These are phyloP conservation scores for Fonsecaea multimorphosa DNA, from an alignment of 2,329 filamentous ascomycete species.

Conservation along the genomic window DNA sequence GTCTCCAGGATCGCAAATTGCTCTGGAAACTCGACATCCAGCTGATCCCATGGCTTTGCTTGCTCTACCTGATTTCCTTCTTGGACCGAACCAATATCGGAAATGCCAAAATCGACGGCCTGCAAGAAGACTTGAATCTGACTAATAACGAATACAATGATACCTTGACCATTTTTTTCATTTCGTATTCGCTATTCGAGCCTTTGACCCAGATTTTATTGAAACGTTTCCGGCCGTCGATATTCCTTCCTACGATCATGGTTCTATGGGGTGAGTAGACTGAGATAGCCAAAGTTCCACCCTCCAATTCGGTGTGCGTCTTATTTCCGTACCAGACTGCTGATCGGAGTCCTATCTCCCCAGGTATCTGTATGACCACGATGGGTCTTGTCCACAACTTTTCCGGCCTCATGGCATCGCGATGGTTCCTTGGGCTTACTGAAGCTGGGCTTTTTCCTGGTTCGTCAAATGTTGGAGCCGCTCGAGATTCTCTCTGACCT, in stretches of 20 bases:
- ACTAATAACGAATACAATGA: conserved; percentile 72
- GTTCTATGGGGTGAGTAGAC: conserved; percentile 52
- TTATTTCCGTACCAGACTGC: neutral
- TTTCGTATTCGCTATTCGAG: conserved; percentile 82
- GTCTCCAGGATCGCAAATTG: conserved; percentile 50
- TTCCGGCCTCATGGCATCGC: conserved; percentile 54
- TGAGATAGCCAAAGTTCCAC: neutral
- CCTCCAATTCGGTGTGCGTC: neutral
- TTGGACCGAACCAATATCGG: conserved; percentile 71
- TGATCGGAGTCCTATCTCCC: neutral
- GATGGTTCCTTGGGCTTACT: conserved; percentile 53
- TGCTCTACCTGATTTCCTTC: conserved; percentile 52
- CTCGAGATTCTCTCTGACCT: conserved; percentile 1
- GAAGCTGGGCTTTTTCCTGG: conserved; percentile 70
- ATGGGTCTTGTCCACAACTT: conserved; percentile 57
- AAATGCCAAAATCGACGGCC: conserved; percentile 68
- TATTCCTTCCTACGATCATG: conserved; percentile 86
- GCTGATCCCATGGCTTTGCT: conserved; percentile 55
- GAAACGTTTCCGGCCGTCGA: conserved; percentile 74
- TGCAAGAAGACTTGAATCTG: conserved; percentile 67
- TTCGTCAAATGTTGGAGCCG: neutral
- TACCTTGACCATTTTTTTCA: conserved; percentile 81
- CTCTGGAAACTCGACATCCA: conserved; percentile 53
- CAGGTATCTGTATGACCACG: conserved; percentile 51
- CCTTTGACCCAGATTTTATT: conserved; percentile 77